Evolutionary conservation across 768 basidiomycete species (phyloP).

Genomic region (Arthromyces matolae): DNA sequence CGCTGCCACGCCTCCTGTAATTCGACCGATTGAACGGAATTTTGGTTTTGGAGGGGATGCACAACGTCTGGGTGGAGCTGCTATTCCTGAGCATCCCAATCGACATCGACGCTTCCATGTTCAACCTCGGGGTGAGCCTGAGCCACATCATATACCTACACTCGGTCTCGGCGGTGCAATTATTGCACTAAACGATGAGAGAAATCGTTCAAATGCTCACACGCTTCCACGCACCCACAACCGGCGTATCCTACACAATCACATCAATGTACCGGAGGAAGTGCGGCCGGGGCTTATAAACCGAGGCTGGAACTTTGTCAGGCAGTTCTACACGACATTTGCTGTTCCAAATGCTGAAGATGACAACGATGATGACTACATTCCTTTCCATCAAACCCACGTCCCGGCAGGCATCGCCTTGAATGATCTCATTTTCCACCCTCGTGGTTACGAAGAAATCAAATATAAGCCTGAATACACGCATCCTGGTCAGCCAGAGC

Average conservation of each 20-base stretch:
- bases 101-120: constrained; percentile 22
- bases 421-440: constrained; percentile 9
- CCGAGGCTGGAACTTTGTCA: constrained; percentile 12
- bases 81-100: constrained; percentile 17
- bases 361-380: constrained; percentile 7
- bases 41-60: constrained; percentile 45
- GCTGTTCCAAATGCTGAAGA: constrained; percentile 6
- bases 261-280: not conserved
- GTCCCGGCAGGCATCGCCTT: constrained; percentile 3
- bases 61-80: constrained; percentile 15
- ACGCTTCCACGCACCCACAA: constrained; percentile 14
- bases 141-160: constrained; percentile 52
- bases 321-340: constrained; percentile 12
- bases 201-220: constrained; percentile 15
- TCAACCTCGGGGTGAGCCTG: constrained; percentile 33
- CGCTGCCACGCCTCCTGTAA: constrained; percentile 34
- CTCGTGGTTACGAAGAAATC: constrained; percentile 14
- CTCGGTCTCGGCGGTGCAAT: constrained; percentile 69
- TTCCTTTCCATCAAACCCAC: not conserved
- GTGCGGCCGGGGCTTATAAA: constrained; percentile 16
- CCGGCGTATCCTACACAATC: constrained; percentile 16
- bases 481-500: constrained; percentile 49
- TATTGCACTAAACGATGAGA: constrained; percentile 35
- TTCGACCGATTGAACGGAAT: constrained; percentile 49
- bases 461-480: constrained; percentile 62